Evolutionary conservation across 331 rosid species (phyloP).

Genomic region (Acacia concinna): DNA sequence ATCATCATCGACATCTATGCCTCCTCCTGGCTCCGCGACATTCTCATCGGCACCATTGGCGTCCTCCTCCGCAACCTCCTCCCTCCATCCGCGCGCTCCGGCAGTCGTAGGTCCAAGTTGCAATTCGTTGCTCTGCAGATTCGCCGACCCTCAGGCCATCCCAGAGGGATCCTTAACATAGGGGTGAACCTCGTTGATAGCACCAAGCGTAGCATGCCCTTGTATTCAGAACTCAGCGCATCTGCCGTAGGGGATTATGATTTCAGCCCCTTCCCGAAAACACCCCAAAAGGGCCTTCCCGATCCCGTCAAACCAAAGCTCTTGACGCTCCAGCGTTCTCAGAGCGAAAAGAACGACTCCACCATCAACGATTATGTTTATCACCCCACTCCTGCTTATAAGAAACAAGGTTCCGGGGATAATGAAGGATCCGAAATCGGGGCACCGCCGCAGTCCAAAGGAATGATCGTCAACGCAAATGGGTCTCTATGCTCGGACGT

Average conservation of each 20-base stretch:
- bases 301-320: not conserved
- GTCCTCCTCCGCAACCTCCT: slow-evolving; percentile 52
- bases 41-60: slow-evolving; percentile 57
- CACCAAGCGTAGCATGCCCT: slow-evolving; percentile 69
- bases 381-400: not conserved
- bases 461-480: slow-evolving; percentile 36
- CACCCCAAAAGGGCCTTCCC: not conserved
- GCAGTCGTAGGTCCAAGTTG: slow-evolving; percentile 44
- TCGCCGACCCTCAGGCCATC: slow-evolving; percentile 76
- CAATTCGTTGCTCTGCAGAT: slow-evolving; percentile 63
- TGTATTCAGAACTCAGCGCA: slow-evolving; percentile 59
- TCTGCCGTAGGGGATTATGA: slow-evolving; percentile 45
- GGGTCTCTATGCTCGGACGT: slow-evolving; percentile 62
- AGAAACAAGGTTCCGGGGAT: not conserved
- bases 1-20: slow-evolving; percentile 64
- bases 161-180: slow-evolving; percentile 73
- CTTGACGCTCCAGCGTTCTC: slow-evolving; percentile 46
- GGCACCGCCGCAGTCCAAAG: not conserved
- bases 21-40: slow-evolving; percentile 51
- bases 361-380: slow-evolving; percentile 18
- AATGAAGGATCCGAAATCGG: slow-evolving; percentile 39
- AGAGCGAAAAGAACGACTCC: slow-evolving; percentile 55
- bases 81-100: slow-evolving; percentile 27
- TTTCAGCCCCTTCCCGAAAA: slow-evolving; percentile 1
- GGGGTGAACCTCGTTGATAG: slow-evolving; percentile 58